These are phyloP conservation scores for Beauveria caledonica DNA, from an alignment of 2,329 filamentous ascomycete genomes.

Conservation along the genomic window DNA sequence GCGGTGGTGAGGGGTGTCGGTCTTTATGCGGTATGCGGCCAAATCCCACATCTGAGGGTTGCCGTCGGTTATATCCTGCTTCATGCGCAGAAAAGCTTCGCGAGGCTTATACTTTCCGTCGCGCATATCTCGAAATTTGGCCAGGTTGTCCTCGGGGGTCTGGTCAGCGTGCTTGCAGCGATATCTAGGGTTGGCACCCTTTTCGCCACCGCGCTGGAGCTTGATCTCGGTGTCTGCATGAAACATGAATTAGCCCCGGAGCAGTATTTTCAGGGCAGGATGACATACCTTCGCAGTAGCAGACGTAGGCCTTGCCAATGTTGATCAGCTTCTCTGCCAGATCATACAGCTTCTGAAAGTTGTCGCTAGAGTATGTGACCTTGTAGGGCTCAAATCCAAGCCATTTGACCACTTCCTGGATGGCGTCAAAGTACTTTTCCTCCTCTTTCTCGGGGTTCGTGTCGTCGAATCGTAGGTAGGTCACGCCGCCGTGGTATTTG, in stretches of 20 bases:
- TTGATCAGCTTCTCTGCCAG: slow-evolving; percentile 77
- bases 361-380: slow-evolving; percentile 83
- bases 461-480: slow-evolving; percentile 65
- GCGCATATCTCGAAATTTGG: slow-evolving; percentile 81
- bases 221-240: slow-evolving; percentile 66
- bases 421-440: slow-evolving; percentile 81
- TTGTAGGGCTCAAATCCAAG: slow-evolving; percentile 44
- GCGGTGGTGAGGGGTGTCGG: slow-evolving; percentile 62
- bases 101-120: slow-evolving; percentile 84
- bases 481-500: slow-evolving; percentile 61
- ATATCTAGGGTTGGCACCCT: slow-evolving; percentile 56
- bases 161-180: slow-evolving; percentile 75
- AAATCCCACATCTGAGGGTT: slow-evolving; percentile 98
- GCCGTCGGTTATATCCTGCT: slow-evolving; percentile 72
- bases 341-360: slow-evolving; percentile 82
- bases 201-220: slow-evolving; percentile 72
- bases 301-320: slow-evolving; percentile 70
- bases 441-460: slow-evolving; percentile 94
- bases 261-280: too few relatives aligned
- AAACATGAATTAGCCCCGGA: not conserved
- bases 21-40: slow-evolving; percentile 78
- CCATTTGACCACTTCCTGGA: slow-evolving; percentile 82
- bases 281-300: slow-evolving; percentile 57
- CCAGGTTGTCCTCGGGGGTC: slow-evolving; percentile 64
- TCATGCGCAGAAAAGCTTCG: slow-evolving; percentile 85